These are phyloP conservation scores for Alloteropsis semialata DNA, from an alignment of 176 grass and related monocot genomes.

Conservation along the genomic window DNA sequence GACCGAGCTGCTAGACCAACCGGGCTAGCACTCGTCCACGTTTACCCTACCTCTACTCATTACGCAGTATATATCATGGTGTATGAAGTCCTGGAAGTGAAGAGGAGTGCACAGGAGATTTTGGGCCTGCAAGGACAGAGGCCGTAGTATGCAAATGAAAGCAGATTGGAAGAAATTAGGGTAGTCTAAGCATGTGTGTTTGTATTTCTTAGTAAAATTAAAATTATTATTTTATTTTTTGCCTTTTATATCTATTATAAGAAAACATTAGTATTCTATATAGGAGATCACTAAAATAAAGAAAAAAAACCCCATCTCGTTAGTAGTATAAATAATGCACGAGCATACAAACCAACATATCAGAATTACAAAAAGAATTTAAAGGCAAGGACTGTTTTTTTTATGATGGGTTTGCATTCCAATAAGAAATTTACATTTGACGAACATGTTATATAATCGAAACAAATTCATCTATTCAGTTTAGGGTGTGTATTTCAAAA, in stretches of 20 bases:
- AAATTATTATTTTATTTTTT: not conserved
- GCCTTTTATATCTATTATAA: not conserved
- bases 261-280: not conserved
- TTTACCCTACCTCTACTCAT: too few relatives aligned
- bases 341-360: not conserved
- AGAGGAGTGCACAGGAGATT: not conserved
- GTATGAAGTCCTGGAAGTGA: not conserved
- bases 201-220: not conserved
- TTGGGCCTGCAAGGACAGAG: not conserved
- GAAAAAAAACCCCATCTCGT: too few relatives aligned
- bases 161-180: not conserved
- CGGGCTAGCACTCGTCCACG: too few relatives aligned
- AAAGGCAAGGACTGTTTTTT: not conserved
- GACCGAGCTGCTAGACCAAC: too few relatives aligned
- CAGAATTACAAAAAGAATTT: not conserved
- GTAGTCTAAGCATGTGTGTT: not conserved
- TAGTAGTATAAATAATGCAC: not conserved
- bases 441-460: not conserved
- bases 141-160: not conserved
- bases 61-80: not conserved
- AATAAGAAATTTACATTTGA: not conserved
- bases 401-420: not conserved
- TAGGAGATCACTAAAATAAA: not conserved
- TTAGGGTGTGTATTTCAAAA: too few relatives aligned
- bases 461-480: not conserved